Evolutionary conservation across 805 yeast species (phyloP).

Genomic region (Cephaloascus albidus): DNA sequence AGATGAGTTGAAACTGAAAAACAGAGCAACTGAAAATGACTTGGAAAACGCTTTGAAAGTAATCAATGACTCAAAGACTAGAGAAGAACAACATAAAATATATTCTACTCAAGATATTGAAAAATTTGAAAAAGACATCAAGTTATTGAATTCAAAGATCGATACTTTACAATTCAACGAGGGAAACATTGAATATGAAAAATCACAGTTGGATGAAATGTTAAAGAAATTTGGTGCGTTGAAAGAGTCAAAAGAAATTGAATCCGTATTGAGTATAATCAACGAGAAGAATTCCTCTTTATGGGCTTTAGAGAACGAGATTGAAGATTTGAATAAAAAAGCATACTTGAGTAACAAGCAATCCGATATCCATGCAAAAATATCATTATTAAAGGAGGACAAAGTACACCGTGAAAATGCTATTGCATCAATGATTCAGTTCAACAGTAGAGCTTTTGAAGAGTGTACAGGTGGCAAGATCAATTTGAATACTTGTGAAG

Average conservation of each 20-base stretch:
- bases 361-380: conserved; percentile 48
- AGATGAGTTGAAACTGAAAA: conserved; percentile 2
- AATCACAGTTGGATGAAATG: conserved; percentile 26
- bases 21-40: conserved; percentile 4
- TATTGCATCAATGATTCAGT: conserved; percentile 14
- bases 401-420: conserved; percentile 17
- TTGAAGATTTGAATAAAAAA: conserved; percentile 45
- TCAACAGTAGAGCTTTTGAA: conserved; percentile 13
- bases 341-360: conserved; percentile 45
- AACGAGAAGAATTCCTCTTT: too few species aligned
- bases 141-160: conserved; percentile 26
- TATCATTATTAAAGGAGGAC: conserved; percentile 34
- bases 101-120: conserved; percentile 31
- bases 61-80: conserved; percentile 15
- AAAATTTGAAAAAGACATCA: conserved; percentile 22
- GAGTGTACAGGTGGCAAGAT: conserved; percentile 6
- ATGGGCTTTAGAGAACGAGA: conserved; percentile 22
- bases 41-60: conserved; percentile 8
- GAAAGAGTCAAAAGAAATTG: conserved; percentile 17
- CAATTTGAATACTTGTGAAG: conserved; percentile 7
- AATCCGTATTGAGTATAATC: conserved; percentile 1
- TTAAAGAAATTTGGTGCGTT: conserved; percentile 20
- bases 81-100: conserved; percentile 32
- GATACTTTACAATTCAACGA: conserved; percentile 29
- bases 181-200: conserved; percentile 36